Evolutionary conservation across 345 rosid genomes (phyloP).

Genomic region (Salix viminalis): DNA sequence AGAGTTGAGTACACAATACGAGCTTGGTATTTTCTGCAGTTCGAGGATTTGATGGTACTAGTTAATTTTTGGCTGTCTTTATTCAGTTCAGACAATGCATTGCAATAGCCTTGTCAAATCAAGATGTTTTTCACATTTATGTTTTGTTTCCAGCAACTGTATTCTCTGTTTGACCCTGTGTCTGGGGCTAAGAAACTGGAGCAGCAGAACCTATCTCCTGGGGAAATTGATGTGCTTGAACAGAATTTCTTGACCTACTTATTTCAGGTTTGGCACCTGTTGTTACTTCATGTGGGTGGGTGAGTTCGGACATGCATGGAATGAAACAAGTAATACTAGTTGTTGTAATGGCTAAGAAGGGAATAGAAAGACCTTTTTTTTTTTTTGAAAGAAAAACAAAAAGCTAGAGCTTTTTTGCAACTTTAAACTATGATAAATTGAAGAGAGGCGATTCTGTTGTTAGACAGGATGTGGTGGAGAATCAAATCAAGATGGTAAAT

Average conservation of each 20-base stretch:
- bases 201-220: slow-evolving; percentile 63
- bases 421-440: neutral
- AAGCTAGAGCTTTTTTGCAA: neutral
- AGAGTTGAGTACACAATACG: slow-evolving; percentile 90
- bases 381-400: neutral
- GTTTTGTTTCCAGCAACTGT: slow-evolving; percentile 65
- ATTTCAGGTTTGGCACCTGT: slow-evolving; percentile 57
- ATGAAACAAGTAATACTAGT: neutral
- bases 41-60: slow-evolving; percentile 88
- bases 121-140: neutral
- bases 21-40: slow-evolving; percentile 94
- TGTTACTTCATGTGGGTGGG: neutral
- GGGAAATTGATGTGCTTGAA: slow-evolving; percentile 72
- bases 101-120: slow-evolving; percentile 11
- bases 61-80: neutral
- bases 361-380: neutral
- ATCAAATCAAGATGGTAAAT: neutral
- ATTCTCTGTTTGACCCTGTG: slow-evolving; percentile 87
- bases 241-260: slow-evolving; percentile 80
- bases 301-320: neutral
- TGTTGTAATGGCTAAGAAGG: neutral
- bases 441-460: neutral
- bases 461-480: neutral
- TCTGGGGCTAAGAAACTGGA: slow-evolving; percentile 66
- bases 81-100: slow-evolving; percentile 5